Base-by-base conservation (phyloP, 805 yeast species). In the Ogataea thermomethanolica region DNA sequence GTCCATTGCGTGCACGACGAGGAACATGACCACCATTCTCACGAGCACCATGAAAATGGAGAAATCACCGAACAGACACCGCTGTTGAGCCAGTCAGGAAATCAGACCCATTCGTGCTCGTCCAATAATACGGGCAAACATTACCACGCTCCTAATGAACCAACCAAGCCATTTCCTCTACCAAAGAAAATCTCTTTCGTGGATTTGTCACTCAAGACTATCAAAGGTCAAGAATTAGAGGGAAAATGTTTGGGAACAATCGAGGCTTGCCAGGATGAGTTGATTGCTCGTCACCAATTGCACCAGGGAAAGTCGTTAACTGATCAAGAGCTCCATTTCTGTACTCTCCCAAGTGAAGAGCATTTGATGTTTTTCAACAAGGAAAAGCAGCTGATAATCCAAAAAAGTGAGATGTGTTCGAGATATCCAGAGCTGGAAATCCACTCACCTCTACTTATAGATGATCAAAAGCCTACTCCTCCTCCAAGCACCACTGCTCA, bases 1-100 rank as follows among this genome's bases (percentile, higher is more conserved):
- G 84, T 90, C 0, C 96, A 89, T 56, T 89, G 96, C 62, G 83
- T 78, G 11, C 96, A 89, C 53, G 78, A 68, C 23, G 33, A 31
- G 5, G 44, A 40, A 15, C 42, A 25, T 3, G 59, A 54, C 17
- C 60, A 8, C 33, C 47, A 30, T 39, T n/a, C 15, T 39, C 15
- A 10, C 5, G 27, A 32, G 5, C 21, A 12, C n/a, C 12, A 15
- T 10, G 35, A 29, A 14, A 7, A 9, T 8, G 29, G 14, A 11
- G 10, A 13, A 3, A 3, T 12, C 13, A 15, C 34, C 5, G 35
- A 24, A 17, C 26, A 20, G n/a, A 26, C 31, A 6, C 36, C 36
- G 5, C 25, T 33, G 29, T 24, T 33, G 7, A n/a, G 17, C 22
- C 24, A 15, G 24, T 24, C 20, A 17, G 20, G 22, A 13, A 23